Evolutionary conservation across 78 protist species (phyloP), one percentile per base, ranked within the genome.

Genomic region (Dictyostelium firmibasis): DNA sequence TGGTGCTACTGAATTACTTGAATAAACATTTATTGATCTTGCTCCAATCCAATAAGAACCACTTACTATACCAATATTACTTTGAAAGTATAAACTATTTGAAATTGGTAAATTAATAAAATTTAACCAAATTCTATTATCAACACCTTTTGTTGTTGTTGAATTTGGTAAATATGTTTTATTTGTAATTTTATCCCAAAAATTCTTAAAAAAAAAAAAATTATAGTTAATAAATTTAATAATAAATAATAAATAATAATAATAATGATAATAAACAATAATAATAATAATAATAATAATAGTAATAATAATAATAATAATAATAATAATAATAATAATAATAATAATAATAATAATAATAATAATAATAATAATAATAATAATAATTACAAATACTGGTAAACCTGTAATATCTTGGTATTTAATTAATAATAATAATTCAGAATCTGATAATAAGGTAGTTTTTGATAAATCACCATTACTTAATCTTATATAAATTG

Each of bases 61-160:
- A n/a, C 31, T 31, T 41, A 7, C 20, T 41, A 77, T 10, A 10
- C 83, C 83, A 7, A 77, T 35, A 77, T 43, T 47, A 41, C 44
- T 35, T 35, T 31, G 50, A 43, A 77, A 77, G 27, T 41, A 35
- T 20, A 77, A 43, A 23, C 10, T 23, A 41, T 77, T 77, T 41
- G 83, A 77, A n/a, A 23, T 23, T 77, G 83, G 83, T 41, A 77
- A 77, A 41, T 77, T 41, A 8, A 3, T 77, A 41, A 77, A 77
- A 41, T 29, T 23, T n/a, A 77, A n/a, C 35, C 33, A 11, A 23
- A 77, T 77, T n/a, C 35, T 77, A 43, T 77, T 41, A 41, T 2
- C 4, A 5, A 16, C 44, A 6, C 83, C 53, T 41, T 9, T 77
- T 20, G 35, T n/a, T 77, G 62, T 43, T 43, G 83, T 3, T 77